Evolutionary conservation across 495 filamentous ascomycete species (phyloP).

Genomic region (Articulospora tetracladia): DNA sequence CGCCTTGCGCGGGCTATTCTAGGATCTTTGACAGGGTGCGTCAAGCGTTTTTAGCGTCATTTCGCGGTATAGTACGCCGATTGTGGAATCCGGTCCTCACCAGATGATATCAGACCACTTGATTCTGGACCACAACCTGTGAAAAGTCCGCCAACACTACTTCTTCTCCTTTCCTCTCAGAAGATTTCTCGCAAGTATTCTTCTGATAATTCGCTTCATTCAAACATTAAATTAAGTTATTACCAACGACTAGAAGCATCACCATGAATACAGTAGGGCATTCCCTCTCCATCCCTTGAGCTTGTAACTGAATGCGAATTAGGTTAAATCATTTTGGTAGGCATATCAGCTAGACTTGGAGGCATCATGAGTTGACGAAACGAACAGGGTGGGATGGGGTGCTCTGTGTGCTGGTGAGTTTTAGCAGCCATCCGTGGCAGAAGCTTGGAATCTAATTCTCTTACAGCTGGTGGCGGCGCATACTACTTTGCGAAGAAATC

Average conservation of each 20-base stretch:
- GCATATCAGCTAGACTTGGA: conserved; percentile 4
- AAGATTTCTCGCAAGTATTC: background rate
- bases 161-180: no score
- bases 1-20: background rate
- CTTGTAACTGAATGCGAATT: conserved; percentile 19
- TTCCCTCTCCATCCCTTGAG: background rate
- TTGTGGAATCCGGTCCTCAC: background rate
- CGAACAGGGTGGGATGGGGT: conserved; percentile 78
- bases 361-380: conserved; percentile 3
- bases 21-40: background rate
- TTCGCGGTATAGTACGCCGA: background rate
- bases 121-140: background rate
- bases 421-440: background rate
- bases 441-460: conserved; percentile 3
- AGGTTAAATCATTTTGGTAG: conserved; percentile 64
- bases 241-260: background rate
- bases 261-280: conserved; percentile 36
- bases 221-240: background rate
- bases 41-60: background rate
- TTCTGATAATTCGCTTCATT: background rate
- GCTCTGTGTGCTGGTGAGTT: conserved; percentile 71
- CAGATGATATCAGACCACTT: background rate
- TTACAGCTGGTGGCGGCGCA: conserved; percentile 76
- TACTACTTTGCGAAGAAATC: conserved; percentile 95
- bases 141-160: background rate